phyloP scores from a whole-genome alignment of 148 eudicot species.

The Drosera capensis region DNA sequence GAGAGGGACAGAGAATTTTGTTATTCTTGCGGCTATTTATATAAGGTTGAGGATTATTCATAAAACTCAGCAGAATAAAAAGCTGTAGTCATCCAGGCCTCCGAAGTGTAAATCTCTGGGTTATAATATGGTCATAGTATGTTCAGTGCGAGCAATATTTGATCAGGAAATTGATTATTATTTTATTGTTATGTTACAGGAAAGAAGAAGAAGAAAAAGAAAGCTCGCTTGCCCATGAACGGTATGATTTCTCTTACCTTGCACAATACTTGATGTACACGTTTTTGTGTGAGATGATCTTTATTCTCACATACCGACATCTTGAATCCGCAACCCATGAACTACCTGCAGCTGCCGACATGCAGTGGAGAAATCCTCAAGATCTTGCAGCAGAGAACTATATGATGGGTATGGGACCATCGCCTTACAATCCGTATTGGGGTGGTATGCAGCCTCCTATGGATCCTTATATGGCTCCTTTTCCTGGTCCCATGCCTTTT shows the following conservation, averaged over 20 bases:
- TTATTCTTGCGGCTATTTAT: no score
- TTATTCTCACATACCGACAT: background rate
- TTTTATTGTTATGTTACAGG: background rate
- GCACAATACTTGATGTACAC: background rate
- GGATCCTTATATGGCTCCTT: constrained; percentile 41
- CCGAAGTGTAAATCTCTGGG: no score
- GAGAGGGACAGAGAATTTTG: no score
- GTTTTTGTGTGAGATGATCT: background rate
- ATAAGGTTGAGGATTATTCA: no score
- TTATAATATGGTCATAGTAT: background rate
- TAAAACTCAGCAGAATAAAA: no score
- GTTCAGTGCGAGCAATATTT: background rate
- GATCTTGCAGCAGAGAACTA: constrained; percentile 43
- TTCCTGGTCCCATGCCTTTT: constrained; percentile 44
- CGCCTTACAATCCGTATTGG: constrained; percentile 58
- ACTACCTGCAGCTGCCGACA: constrained; percentile 43
- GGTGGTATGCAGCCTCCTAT: constrained; percentile 64
- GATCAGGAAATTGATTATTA: background rate
- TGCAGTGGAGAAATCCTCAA: constrained; percentile 62
- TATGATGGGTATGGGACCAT: constrained; percentile 51
- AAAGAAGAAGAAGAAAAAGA: constrained; percentile 1
- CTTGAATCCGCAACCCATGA: background rate
- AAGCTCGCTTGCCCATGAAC: background rate
- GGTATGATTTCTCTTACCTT: background rate
- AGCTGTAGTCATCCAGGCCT: no score